Percentiles rank a stretch among this genome's conserved stretches.
Evolutionary conservation across 306 rosid genomes (phyloP).

Genomic region (Rosa multiflora): DNA sequence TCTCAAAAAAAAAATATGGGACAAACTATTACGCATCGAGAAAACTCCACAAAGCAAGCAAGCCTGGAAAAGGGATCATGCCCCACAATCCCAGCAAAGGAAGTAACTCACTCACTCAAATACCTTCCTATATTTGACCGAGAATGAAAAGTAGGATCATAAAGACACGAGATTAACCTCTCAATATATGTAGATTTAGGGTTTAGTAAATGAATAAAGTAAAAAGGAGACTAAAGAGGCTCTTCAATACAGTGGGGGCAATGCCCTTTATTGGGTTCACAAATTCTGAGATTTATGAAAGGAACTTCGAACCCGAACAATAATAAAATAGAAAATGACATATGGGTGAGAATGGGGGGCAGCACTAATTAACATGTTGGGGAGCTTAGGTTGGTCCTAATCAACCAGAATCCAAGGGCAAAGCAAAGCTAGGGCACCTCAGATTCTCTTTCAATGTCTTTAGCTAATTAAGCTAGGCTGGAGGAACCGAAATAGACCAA

Average conservation of each 20-base stretch:
- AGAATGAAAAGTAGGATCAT: not conserved
- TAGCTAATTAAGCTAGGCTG: not conserved
- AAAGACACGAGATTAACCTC: not conserved
- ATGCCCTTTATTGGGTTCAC: slow-evolving; percentile 21
- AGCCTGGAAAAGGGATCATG: slow-evolving; percentile 5
- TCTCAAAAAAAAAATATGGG: no score
- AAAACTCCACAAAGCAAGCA: not conserved
- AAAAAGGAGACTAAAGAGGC: not conserved
- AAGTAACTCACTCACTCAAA: not conserved
- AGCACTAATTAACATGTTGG: slow-evolving; percentile 21
- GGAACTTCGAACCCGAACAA: not conserved
- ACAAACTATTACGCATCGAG: no score
- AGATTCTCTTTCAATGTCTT: not conserved
- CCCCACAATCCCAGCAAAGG: not conserved
- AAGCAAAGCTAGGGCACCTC: not conserved
- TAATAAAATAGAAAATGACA: slow-evolving; percentile 7
- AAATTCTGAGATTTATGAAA: slow-evolving; percentile 8
- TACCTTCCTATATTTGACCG: slow-evolving; percentile 8
- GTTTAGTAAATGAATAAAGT: not conserved
- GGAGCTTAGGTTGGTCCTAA: slow-evolving; percentile 9
- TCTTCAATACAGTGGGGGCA: not conserved
- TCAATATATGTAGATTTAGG: not conserved
- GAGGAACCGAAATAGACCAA: not conserved
- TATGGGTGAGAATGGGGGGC: slow-evolving; percentile 11
- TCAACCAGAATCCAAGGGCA: not conserved